A percentile compares a stretch with the other conserved stretches of the same genome.
Evolutionary conservation across 83 land plant species (phyloP).

Genomic region (Larix sibirica): DNA sequence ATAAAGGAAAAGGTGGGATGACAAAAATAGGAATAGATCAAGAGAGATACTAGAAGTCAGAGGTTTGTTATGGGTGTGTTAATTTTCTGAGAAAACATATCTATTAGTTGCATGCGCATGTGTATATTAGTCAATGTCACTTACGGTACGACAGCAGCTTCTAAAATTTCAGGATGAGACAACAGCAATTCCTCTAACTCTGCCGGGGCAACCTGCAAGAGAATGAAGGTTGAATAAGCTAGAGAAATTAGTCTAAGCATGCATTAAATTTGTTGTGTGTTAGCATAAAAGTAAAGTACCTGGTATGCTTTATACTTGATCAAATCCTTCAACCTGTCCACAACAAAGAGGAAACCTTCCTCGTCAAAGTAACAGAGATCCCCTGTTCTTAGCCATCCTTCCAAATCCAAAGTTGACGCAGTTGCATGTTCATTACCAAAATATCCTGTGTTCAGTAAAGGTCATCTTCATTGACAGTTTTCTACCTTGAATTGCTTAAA

Average conservation of each 20-base stretch:
- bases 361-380: constrained; percentile 59
- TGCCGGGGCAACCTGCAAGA: constrained; percentile 73
- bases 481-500: no score
- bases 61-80: not conserved
- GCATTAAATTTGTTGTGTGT: not conserved
- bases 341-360: constrained; percentile 51
- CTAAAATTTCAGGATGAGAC: constrained; percentile 51
- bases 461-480: no score
- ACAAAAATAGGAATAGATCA: not conserved
- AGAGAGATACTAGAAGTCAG: not conserved
- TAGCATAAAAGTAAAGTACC: constrained; percentile 20
- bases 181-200: constrained; percentile 76
- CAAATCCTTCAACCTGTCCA: constrained; percentile 62
- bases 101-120: no score
- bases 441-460: constrained; percentile 22
- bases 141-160: constrained; percentile 80
- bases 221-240: not conserved
- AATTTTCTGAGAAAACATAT: not conserved
- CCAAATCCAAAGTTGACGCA: constrained; percentile 21
- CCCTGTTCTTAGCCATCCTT: constrained; percentile 65
- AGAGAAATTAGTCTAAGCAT: not conserved
- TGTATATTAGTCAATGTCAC: constrained; percentile 7
- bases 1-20: not conserved
- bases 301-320: constrained; percentile 69
- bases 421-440: constrained; percentile 48